These are phyloP conservation scores for Flaveria brownii DNA, from an alignment of 129 eudicot genomes.

Conservation along the genomic window DNA sequence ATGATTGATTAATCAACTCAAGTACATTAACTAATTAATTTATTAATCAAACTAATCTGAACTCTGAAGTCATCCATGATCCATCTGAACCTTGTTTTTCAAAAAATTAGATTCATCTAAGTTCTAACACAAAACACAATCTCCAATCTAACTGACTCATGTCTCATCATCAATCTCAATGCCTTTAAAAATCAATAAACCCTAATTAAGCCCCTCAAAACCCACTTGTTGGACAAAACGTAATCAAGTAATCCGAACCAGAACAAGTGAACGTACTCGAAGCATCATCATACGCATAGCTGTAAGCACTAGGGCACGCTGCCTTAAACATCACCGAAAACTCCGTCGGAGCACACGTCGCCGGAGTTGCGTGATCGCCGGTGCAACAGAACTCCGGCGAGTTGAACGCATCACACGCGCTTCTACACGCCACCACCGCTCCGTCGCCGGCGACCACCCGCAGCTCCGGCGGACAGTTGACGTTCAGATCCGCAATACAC, in stretches of 20 bases:
- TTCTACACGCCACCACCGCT: slow-evolving; percentile 66
- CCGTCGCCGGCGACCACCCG: slow-evolving; percentile 42
- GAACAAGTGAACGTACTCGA: slow-evolving; percentile 78
- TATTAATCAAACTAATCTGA: slow-evolving; percentile 23
- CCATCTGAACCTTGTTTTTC: slow-evolving; percentile 27
- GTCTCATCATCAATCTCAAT: slow-evolving; percentile 30
- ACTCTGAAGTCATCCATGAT: slow-evolving; percentile 18
- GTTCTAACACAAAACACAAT: slow-evolving; percentile 18
- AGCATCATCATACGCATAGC: slow-evolving; percentile 83
- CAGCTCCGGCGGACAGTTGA: slow-evolving; percentile 56
- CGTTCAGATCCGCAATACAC: slow-evolving; percentile 59
- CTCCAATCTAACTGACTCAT: slow-evolving; percentile 16
- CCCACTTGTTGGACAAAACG: slow-evolving; percentile 54
- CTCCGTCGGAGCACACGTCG: slow-evolving; percentile 61
- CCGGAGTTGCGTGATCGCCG: slow-evolving; percentile 61
- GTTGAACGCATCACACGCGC: slow-evolving; percentile 71
- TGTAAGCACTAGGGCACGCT: slow-evolving; percentile 78
- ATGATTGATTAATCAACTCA: neutral
- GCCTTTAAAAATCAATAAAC: neutral
- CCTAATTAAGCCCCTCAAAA: slow-evolving; percentile 18
- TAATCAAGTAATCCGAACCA: slow-evolving; percentile 66
- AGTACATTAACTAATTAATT: neutral
- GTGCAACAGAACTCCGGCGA: slow-evolving; percentile 74
- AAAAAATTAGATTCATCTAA: slow-evolving; percentile 15
- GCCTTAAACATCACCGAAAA: slow-evolving; percentile 63